Base-by-base conservation (phyloP, 768 basidiomycete species). In the Lactifluus piperatus region DNA sequence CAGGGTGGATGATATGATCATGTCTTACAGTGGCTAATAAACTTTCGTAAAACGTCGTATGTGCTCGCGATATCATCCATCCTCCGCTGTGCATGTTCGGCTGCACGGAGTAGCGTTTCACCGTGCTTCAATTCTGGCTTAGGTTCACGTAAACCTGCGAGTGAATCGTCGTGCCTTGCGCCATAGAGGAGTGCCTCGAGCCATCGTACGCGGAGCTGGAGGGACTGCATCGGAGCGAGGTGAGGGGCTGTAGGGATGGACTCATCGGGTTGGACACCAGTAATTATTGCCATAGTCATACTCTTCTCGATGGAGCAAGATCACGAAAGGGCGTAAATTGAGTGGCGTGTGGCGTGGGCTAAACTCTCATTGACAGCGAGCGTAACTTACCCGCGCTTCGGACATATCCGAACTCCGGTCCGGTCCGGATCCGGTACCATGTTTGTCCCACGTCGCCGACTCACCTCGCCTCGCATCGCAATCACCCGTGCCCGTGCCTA, bases 151-250 rank as follows among this genome's bases (percentile, higher is more conserved):
- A 47, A 53, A 62, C 70, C 74, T 64, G 49, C 52, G 29, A 60
- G 53, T 0, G 41, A 44, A 69, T 69, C 54, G 43, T 80, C 76
- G 48, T 77, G 78, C 51, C 78, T 79, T 22, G 84, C 77, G 41
- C 90, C 91, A 41, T 83, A 70, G 3, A 91, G 72, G 51, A 93
- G 74, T 18, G 88, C 87, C 68, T 91, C 91, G 1, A 93, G 74
- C 87, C 88, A 90, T 56, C 86, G 76, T 36, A 92, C 69, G 1
- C 91, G 80, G 22, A 93, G 74, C 65, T 91, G 85, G 11, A 93
- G 73, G 3, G 91, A 85, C 14, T 88, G 74, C 0, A 71, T 71
- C 5, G 91, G 85, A 34, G 86, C 81, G 46, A 92, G 83, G 24
- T 54, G 44, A 44, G 52, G 81, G 71, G 43, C n/a, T n/a, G n/a